Evolutionary conservation across 176 grass and related monocot genomes (phyloP).

Genomic region (Phoenix roebelenii): DNA sequence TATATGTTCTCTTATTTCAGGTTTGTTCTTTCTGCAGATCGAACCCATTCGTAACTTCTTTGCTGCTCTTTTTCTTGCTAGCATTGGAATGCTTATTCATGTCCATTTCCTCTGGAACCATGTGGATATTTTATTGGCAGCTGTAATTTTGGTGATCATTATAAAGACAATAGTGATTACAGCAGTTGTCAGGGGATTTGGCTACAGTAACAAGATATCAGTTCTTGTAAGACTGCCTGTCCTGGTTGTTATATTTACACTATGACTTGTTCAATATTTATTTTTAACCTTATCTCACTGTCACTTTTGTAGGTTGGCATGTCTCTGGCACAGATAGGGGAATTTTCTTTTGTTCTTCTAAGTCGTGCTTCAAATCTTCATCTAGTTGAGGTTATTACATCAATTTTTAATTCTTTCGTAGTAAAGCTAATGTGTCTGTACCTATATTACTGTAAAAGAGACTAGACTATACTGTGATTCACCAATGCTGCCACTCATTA

Average conservation of each 20-base stretch:
- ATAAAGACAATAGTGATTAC: constrained; percentile 84
- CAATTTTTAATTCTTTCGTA: no score
- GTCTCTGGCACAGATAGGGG: constrained; percentile 99
- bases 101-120: constrained; percentile 99
- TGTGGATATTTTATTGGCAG: constrained; percentile 96
- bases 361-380: constrained; percentile 98
- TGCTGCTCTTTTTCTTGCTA: constrained; percentile 97
- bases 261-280: not conserved
- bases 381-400: constrained; percentile 59
- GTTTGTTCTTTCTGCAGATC: constrained; percentile 98
- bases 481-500: no score
- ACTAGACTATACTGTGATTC: no score
- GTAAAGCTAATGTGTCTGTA: no score
- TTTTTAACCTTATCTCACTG: constrained; percentile 1
- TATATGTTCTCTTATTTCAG: constrained; percentile 78
- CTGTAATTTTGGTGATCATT: constrained; percentile 93
- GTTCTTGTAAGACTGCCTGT: constrained; percentile 71
- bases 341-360: constrained; percentile 98
- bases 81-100: constrained; percentile 99
- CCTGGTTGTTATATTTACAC: no score
- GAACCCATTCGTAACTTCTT: constrained; percentile 99
- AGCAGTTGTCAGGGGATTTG: constrained; percentile 88
- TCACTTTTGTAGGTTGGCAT: constrained; percentile 74
- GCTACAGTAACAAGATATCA: constrained; percentile 95
- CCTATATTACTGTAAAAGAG: no score